Conservation (phyloP, 129 eudicot genomes). For the Gnaphalium uliginosum region DNA sequence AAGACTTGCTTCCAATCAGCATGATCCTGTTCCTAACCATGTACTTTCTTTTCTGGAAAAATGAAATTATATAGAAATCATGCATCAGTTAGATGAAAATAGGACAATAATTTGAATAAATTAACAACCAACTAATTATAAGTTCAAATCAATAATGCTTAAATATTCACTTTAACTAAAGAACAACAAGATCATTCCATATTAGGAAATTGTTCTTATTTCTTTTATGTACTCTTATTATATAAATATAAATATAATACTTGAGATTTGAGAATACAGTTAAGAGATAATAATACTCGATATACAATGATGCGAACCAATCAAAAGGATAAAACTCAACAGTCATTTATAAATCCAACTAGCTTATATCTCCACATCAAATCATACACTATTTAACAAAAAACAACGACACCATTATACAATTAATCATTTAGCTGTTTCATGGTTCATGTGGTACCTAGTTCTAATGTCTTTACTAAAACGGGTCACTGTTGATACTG, state of each 20-base stretch:
- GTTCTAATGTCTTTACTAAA: not conserved
- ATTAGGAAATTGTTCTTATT: not conserved
- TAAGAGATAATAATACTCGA: no score
- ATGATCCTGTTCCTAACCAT: no score
- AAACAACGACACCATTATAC: no score
- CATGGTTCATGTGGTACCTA: not conserved
- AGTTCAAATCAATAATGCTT: not conserved
- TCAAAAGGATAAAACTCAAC: not conserved
- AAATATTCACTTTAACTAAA: not conserved
- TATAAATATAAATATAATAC: no score
- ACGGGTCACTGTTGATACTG: not conserved
- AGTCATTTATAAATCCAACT: no score
- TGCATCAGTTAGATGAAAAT: not conserved
- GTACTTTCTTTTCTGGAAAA: no score
- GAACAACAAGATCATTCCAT: slow-evolving; percentile 5
- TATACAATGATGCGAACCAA: slow-evolving; percentile 3
- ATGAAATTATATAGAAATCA: not conserved
- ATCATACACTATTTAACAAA: no score
- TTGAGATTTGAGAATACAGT: no score
- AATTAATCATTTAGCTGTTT: not conserved
- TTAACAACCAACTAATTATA: not conserved
- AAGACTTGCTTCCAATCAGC: not conserved
- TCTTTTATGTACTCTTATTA: no score
- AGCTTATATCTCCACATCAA: no score
- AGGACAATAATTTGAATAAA: not conserved